Evolutionary conservation across 2,329 filamentous ascomycete genomes (phyloP).

Genomic region (Daldinia sp.): DNA sequence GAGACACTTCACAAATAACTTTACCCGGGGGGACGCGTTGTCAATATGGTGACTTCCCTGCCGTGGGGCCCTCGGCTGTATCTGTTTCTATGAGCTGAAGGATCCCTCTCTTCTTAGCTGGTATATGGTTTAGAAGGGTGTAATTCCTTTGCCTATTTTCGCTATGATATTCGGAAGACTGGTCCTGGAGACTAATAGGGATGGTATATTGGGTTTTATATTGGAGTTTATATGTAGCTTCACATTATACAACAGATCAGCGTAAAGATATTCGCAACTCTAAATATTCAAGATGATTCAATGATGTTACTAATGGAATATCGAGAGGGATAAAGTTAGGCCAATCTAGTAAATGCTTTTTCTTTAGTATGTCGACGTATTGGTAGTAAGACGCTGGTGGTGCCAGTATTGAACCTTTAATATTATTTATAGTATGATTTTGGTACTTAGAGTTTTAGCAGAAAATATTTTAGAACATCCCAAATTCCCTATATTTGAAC

Average conservation of each 20-base stretch:
- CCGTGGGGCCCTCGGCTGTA: not conserved
- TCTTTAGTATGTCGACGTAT: not conserved
- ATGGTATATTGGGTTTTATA: not conserved
- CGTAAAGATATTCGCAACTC: not conserved
- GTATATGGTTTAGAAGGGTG: constrained; percentile 3
- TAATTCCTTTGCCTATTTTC: not conserved
- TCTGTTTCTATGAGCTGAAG: constrained; percentile 3
- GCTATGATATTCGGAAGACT: not conserved
- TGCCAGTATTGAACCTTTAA: not conserved
- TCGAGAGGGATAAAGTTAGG: not conserved
- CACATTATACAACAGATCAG: not conserved
- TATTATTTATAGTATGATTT: too few species aligned
- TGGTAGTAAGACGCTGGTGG: not conserved
- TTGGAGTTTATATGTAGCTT: not conserved
- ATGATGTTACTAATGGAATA: not conserved
- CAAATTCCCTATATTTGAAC: too few species aligned
- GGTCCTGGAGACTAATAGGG: not conserved
- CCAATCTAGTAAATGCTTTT: too few species aligned
- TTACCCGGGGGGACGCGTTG: not conserved
- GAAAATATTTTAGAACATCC: too few species aligned
- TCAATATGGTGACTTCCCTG: not conserved
- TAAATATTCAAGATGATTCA: not conserved
- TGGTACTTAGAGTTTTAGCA: too few species aligned
- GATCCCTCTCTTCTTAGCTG: not conserved
- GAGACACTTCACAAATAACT: too few species aligned